Percentiles rank a stretch among this genome's conserved stretches.
Conservation (phyloP, 352 stramenopile species). For the Phytopythium oedochilum region DNA sequence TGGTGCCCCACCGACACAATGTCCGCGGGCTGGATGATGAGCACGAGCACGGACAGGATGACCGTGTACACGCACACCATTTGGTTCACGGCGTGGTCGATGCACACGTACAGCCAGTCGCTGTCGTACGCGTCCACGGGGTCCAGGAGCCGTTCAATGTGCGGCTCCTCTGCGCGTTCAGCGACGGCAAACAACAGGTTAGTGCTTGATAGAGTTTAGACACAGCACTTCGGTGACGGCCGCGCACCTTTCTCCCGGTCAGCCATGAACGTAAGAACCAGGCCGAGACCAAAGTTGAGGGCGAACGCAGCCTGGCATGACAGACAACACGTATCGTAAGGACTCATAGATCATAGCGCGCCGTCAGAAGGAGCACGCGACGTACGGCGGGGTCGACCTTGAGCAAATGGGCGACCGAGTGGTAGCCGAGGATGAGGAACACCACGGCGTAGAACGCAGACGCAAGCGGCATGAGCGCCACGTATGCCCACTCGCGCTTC, state of each 20-base stretch:
- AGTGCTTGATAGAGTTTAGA: not conserved
- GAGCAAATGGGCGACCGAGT: conserved; percentile 48
- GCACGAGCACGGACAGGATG: conserved; percentile 49
- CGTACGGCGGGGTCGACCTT: conserved; percentile 42
- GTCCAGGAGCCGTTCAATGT: conserved; percentile 47
- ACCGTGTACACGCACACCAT: conserved; percentile 72
- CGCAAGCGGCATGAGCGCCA: conserved; percentile 48
- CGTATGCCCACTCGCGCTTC: conserved; percentile 63
- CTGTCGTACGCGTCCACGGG: conserved; percentile 73
- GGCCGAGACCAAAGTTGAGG: conserved; percentile 38
- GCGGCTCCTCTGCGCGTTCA: conserved; percentile 33
- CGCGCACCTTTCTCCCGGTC: conserved; percentile 49
- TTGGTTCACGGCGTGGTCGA: conserved; percentile 81
- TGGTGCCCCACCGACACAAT: conserved; percentile 77
- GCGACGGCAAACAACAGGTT: conserved; percentile 3
- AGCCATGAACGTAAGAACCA: conserved; percentile 65
- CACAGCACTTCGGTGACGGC: not conserved
- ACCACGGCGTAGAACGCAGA: conserved; percentile 41
- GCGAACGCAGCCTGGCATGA: conserved; percentile 43
- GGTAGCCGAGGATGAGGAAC: conserved; percentile 65
- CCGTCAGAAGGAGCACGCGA: not conserved
- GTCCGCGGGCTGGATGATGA: conserved; percentile 55
- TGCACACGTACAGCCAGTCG: conserved; percentile 71
- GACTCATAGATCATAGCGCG: not conserved
- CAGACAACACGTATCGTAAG: not conserved